A percentile compares a stretch with the other conserved stretches of the same genome.
Evolutionary conservation across 208 protist genomes (phyloP).

Genomic region (Trypanosoma scelopori): DNA sequence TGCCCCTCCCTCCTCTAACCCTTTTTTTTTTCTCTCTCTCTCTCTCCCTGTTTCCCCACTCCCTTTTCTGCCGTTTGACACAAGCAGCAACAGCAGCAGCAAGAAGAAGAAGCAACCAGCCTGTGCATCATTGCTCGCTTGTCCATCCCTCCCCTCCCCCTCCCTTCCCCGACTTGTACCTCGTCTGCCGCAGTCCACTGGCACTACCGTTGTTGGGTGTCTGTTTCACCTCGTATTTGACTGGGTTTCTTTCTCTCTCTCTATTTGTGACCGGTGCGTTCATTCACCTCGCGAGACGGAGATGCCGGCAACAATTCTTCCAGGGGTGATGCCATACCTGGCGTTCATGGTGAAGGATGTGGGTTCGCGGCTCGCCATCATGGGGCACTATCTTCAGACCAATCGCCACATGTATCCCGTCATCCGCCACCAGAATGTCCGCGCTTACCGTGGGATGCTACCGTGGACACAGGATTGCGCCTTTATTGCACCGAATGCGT

Average conservation of each 20-base stretch:
- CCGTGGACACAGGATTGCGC: constrained; percentile 76
- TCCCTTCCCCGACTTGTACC: too few relatives aligned
- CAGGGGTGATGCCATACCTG: constrained; percentile 70
- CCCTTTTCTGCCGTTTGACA: too few relatives aligned
- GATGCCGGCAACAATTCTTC: constrained; percentile 60
- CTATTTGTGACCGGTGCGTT: constrained; percentile 4
- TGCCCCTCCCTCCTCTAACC: too few relatives aligned
- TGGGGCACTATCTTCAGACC: constrained; percentile 65
- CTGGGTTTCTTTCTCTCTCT: constrained; percentile 18
- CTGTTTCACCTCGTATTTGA: constrained; percentile 21
- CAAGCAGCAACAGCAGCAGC: too few relatives aligned
- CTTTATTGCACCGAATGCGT: constrained; percentile 91
- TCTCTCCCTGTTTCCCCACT: too few relatives aligned
- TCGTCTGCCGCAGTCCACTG: too few relatives aligned
- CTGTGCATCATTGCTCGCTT: background rate
- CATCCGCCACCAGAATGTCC: constrained; percentile 84
- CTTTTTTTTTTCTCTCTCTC: too few relatives aligned
- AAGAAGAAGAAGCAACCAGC: background rate
- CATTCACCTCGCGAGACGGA: constrained; percentile 22
- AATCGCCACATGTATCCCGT: constrained; percentile 80
- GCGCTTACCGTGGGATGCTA: constrained; percentile 83
- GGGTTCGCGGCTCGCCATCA: constrained; percentile 57
- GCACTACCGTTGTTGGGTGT: background rate
- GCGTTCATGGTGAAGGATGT: constrained; percentile 89
- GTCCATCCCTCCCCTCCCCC: too few relatives aligned